Evolutionary conservation across 768 basidiomycete genomes (phyloP).

Genomic region (Xerocomellus chrysenteron): DNA sequence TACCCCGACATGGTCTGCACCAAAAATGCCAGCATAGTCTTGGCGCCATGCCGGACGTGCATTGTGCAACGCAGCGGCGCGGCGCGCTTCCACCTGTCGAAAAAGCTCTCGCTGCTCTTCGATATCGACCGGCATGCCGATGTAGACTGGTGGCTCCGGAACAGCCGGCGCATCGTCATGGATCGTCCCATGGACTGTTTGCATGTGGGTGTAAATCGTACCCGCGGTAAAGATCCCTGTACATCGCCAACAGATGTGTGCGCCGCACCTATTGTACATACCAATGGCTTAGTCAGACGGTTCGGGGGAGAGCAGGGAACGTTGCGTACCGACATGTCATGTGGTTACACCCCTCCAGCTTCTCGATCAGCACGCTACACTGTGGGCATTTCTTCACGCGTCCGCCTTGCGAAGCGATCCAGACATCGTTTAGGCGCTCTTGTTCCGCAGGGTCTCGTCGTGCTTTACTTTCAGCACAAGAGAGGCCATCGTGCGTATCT

Average conservation of each 20-base stretch:
- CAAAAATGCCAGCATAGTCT: background rate
- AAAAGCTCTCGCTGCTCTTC: constrained; percentile 22
- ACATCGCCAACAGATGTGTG: constrained; percentile 77
- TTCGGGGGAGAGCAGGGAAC: background rate
- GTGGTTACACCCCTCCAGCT: constrained; percentile 74
- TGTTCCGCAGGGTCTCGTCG: constrained; percentile 44
- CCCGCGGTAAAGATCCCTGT: constrained; percentile 37
- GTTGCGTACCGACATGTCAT: constrained; percentile 53
- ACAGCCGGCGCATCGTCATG: constrained; percentile 14
- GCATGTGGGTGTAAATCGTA: constrained; percentile 42
- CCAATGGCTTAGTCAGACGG: background rate
- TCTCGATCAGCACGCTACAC: constrained; percentile 69
- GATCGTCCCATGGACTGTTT: constrained; percentile 30
- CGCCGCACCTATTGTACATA: constrained; percentile 49
- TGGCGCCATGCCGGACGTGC: no score
- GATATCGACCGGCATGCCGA: constrained; percentile 16
- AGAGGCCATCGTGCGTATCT: constrained; percentile 60
- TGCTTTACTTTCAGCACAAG: constrained; percentile 47
- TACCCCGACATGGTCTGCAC: no score
- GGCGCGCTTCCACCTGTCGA: constrained; percentile 5
- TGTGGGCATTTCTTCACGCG: constrained; percentile 71
- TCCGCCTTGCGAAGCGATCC: constrained; percentile 52
- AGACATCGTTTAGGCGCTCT: constrained; percentile 51
- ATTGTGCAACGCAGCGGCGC: no score
- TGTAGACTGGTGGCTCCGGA: constrained; percentile 7